Evolutionary conservation across 2,329 filamentous ascomycete species (phyloP).

Genomic region (Orbilia blumenaviensis): DNA sequence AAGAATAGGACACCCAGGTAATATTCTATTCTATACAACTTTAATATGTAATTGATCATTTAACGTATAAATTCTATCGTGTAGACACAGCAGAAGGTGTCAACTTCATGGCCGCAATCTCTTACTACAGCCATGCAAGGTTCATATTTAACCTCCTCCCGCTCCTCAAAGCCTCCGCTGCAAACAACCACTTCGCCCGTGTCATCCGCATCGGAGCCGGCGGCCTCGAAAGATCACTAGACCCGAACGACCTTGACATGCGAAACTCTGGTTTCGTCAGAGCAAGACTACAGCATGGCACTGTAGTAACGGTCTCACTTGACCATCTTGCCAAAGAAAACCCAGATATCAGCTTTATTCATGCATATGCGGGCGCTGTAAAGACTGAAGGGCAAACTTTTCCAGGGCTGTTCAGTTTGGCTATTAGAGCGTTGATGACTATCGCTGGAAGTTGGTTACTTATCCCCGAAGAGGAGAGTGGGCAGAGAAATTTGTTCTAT

Average conservation of each 20-base stretch:
- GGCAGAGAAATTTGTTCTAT: slow-evolving; percentile 63
- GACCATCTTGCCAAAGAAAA: slow-evolving; percentile 65
- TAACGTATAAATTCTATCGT: not conserved
- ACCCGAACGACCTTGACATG: slow-evolving; percentile 63
- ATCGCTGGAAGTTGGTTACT: slow-evolving; percentile 59
- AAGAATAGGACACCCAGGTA: slow-evolving; percentile 55
- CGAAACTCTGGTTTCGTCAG: slow-evolving; percentile 61
- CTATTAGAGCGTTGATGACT: slow-evolving; percentile 60
- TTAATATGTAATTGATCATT: not conserved
- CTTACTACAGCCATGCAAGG: slow-evolving; percentile 69
- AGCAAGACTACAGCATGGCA: slow-evolving; percentile 61
- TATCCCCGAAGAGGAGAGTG: slow-evolving; percentile 62
- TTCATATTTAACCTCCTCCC: slow-evolving; percentile 70
- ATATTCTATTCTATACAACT: not conserved
- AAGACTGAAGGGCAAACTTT: slow-evolving; percentile 63
- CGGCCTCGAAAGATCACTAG: slow-evolving; percentile 66
- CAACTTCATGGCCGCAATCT: slow-evolving; percentile 65
- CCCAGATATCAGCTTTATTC: slow-evolving; percentile 65
- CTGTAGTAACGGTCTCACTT: slow-evolving; percentile 65
- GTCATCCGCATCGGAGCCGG: slow-evolving; percentile 68
- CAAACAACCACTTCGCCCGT: slow-evolving; percentile 64
- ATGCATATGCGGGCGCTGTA: slow-evolving; percentile 65
- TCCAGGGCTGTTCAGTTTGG: slow-evolving; percentile 59
- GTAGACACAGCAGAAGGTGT: slow-evolving; percentile 70
- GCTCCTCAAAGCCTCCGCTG: slow-evolving; percentile 61